These are phyloP conservation scores for Ogataea zsoltii DNA, from an alignment of 805 yeast species.

Conservation along the genomic window DNA sequence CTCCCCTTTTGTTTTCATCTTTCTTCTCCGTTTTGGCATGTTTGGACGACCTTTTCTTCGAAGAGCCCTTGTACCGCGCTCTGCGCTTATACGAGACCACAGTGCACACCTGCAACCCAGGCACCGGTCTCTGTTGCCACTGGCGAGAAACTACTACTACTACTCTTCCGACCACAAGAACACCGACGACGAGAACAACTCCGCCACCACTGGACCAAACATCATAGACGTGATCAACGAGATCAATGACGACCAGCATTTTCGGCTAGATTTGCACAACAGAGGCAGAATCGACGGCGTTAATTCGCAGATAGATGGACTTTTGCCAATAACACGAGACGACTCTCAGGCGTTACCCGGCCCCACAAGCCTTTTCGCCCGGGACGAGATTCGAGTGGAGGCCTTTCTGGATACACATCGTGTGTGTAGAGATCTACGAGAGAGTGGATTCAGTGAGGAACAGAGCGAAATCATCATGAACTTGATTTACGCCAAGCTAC, in stretches of 20 bases:
- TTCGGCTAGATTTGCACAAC: constrained; percentile 15
- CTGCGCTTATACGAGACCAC: too few relatives aligned
- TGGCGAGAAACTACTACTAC: not conserved
- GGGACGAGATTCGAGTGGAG: constrained; percentile 31
- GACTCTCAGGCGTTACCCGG: not conserved
- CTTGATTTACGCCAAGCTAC: constrained; percentile 37
- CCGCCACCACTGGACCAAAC: constrained; percentile 25
- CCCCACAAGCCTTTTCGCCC: not conserved
- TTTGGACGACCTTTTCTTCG: too few relatives aligned
- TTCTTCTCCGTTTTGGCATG: too few relatives aligned
- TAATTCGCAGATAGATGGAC: constrained; percentile 14
- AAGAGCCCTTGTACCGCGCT: too few relatives aligned
- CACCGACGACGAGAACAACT: constrained; percentile 12
- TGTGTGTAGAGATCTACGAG: constrained; percentile 52
- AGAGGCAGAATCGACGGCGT: constrained; percentile 9
- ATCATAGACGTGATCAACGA: constrained; percentile 30
- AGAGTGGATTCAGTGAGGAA: constrained; percentile 57
- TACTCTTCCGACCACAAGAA: constrained; percentile 2
- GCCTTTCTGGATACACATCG: constrained; percentile 61
- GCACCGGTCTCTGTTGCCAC: too few relatives aligned
- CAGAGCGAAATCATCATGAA: constrained; percentile 64
- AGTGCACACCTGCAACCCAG: too few relatives aligned
- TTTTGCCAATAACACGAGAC: constrained; percentile 12
- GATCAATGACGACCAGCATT: constrained; percentile 30
- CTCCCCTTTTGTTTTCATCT: too few relatives aligned